A percentile compares a stretch with the other conserved stretches of the same genome.
These are phyloP conservation scores for Penicillium canariense DNA, from an alignment of 495 filamentous ascomycete species.

Conservation along the genomic window DNA sequence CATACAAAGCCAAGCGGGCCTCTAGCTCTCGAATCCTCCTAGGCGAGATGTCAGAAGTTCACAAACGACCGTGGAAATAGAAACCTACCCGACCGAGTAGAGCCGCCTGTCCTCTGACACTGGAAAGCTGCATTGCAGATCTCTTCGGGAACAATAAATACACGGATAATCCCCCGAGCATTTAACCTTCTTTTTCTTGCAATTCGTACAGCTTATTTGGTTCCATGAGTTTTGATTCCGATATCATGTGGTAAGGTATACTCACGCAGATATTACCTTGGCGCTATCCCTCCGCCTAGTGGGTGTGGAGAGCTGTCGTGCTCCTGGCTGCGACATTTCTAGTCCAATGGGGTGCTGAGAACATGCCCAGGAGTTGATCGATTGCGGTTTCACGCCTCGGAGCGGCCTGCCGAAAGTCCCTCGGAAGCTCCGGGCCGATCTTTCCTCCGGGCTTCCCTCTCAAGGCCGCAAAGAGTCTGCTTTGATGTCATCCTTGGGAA, in stretches of 20 bases:
- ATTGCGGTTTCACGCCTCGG: not conserved
- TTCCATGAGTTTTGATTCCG: not conserved
- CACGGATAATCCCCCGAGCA: constrained; percentile 7
- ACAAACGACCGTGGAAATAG: not conserved
- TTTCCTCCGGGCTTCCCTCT: not conserved
- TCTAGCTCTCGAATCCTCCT: constrained; percentile 9
- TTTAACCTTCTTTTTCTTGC: constrained; percentile 11
- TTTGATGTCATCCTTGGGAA: too few relatives aligned
- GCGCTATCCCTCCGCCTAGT: not conserved
- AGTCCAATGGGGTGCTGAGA: not conserved
- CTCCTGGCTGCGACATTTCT: not conserved
- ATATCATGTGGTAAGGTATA: not conserved
- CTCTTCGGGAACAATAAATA: not conserved
- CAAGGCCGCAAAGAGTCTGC: too few relatives aligned
- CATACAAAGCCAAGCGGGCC: constrained; percentile 6
- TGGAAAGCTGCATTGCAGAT: constrained; percentile 4
- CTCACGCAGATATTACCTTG: constrained; percentile 6
- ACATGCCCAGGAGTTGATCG: not conserved
- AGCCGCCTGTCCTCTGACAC: not conserved
- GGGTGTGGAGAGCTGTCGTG: not conserved
- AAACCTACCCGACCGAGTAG: constrained; percentile 1
- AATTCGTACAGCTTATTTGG: constrained; percentile 1
- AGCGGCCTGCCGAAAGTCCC: not conserved
- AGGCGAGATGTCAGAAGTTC: not conserved
- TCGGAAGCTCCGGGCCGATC: constrained; percentile 1